Evolutionary conservation across 495 filamentous ascomycete species (phyloP).

Genomic region (Xylaria longipes): DNA sequence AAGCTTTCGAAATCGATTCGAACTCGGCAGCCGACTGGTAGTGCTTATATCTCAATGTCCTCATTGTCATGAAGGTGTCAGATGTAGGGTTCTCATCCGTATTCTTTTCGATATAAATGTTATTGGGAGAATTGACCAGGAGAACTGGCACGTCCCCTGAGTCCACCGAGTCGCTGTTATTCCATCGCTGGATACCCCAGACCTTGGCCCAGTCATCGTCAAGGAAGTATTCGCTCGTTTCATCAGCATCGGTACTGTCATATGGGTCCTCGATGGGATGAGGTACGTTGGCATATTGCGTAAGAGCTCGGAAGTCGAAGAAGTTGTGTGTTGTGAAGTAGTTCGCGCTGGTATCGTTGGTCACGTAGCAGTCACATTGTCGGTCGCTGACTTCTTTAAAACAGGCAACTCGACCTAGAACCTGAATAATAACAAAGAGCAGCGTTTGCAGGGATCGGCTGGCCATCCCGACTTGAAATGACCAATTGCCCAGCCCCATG

Average conservation of each 20-base stretch:
- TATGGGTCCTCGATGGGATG: slow-evolving; percentile 38
- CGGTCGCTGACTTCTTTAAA: slow-evolving; percentile 28
- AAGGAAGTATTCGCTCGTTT: slow-evolving; percentile 51
- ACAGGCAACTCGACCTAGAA: slow-evolving; percentile 7
- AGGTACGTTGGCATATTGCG: slow-evolving; percentile 47
- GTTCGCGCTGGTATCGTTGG: slow-evolving; percentile 51
- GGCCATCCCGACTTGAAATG: slow-evolving; percentile 20
- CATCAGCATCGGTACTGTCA: slow-evolving; percentile 39
- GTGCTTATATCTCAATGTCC: slow-evolving; percentile 59
- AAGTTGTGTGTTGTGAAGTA: slow-evolving; percentile 71
- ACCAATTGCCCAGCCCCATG: background rate
- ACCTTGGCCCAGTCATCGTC: slow-evolving; percentile 50
- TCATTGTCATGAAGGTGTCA: slow-evolving; percentile 65
- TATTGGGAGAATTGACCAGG: slow-evolving; percentile 69
- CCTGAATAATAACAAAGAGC: slow-evolving; percentile 23
- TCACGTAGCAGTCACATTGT: slow-evolving; percentile 56
- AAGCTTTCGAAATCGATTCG: slow-evolving; percentile 59
- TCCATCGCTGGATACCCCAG: slow-evolving; percentile 68
- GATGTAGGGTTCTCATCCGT: slow-evolving; percentile 42
- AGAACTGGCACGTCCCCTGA: slow-evolving; percentile 50
- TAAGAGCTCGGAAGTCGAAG: slow-evolving; percentile 69
- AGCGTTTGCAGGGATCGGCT: slow-evolving; percentile 15
- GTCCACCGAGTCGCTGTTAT: slow-evolving; percentile 44
- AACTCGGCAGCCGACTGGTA: slow-evolving; percentile 72
- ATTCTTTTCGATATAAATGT: slow-evolving; percentile 66